Evolutionary conservation across 164 flowering plant genomes (phyloP), one percentile per base, ranked within the genome.

Genomic region (Aristolochia californica): DNA sequence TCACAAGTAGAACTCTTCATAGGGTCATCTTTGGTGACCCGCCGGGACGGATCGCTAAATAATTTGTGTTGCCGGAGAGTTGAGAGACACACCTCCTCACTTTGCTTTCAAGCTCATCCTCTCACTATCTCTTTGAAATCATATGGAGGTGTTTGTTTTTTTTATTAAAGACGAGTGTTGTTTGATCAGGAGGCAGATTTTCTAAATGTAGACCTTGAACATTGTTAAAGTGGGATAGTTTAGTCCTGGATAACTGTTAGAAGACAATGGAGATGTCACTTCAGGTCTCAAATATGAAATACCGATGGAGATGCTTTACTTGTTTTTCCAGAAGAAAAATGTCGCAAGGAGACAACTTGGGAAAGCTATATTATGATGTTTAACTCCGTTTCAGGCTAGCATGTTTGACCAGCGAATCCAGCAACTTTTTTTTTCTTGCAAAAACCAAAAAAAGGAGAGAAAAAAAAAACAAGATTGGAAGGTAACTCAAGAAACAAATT

Each of bases 111-210:
- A 18, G 59, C 48, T 24, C 26, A 30, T 43, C 24, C 40, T 34
- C 10, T 34, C 20, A 21, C 5, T 12, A 5, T 16, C 21, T 27
- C 12, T 21, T 43, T 56, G 22, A 40, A 11, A 20, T 40, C 24
- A 5, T 23, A 11, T 21, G 20, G 15, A 12, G 40, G 40, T 9
- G 0, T 34, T 34, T 28, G 7, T 34, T 9, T 34, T 34, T 34
- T 34, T 34, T 9, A 34, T 34, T 34, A 34, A 51, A 51, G 15
- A 22, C 7, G 23, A 51, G 24, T 56, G 59, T 20, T 56, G 47
- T 20, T 56, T 43, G 48, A 40, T 56, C 27, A 10, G 59, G 15
- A 56, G 59, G 47, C 59, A 56, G 48, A 56, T 56, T 56, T 56
- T 56, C 59, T 18, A 20, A 13, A 16, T 23, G 43, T 43, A 43